A percentile compares a stretch with the other conserved stretches of the same genome.
Evolutionary conservation across 176 grass and related monocot species (phyloP).

Genomic region (Aegilops sharonensis): DNA sequence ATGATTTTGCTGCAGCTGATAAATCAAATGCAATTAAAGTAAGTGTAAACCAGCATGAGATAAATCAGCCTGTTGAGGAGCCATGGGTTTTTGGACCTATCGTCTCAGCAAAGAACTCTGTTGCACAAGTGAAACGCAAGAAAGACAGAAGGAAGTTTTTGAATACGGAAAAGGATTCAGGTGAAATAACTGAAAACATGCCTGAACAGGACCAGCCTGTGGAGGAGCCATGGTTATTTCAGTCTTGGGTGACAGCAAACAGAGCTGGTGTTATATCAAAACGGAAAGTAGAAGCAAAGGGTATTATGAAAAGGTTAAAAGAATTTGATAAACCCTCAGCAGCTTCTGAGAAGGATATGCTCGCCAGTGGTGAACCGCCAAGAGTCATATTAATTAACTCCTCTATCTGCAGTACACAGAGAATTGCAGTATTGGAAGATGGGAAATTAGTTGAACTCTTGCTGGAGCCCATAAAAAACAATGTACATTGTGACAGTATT

Average conservation of each 20-base stretch:
- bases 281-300: constrained; percentile 38
- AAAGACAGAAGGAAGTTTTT: constrained; percentile 26
- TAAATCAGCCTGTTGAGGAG: constrained; percentile 68
- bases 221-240: constrained; percentile 55
- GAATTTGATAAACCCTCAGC: constrained; percentile 37
- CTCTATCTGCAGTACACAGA: constrained; percentile 80
- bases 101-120: constrained; percentile 26
- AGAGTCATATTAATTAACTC: constrained; percentile 95
- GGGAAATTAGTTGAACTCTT: constrained; percentile 85
- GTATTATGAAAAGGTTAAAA: constrained; percentile 31
- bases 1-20: constrained; percentile 31
- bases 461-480: constrained; percentile 87
- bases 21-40: constrained; percentile 23
- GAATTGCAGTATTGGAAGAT: constrained; percentile 94
- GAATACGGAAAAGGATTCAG: constrained; percentile 17
- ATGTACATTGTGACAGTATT: constrained; percentile 91
- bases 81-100: constrained; percentile 78
- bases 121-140: constrained; percentile 37
- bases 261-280: constrained; percentile 19
- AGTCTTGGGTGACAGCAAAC: constrained; percentile 30
- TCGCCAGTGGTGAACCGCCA: constrained; percentile 36
- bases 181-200: constrained; percentile 28
- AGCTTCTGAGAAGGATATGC: constrained; percentile 40
- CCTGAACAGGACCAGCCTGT: constrained; percentile 39
- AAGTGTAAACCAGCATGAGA: constrained; percentile 36